A percentile compares a stretch with the other conserved stretches of the same genome.
Evolutionary conservation across 2,329 filamentous ascomycete genomes (phyloP).

Genomic region (Biscogniauxia marginata): DNA sequence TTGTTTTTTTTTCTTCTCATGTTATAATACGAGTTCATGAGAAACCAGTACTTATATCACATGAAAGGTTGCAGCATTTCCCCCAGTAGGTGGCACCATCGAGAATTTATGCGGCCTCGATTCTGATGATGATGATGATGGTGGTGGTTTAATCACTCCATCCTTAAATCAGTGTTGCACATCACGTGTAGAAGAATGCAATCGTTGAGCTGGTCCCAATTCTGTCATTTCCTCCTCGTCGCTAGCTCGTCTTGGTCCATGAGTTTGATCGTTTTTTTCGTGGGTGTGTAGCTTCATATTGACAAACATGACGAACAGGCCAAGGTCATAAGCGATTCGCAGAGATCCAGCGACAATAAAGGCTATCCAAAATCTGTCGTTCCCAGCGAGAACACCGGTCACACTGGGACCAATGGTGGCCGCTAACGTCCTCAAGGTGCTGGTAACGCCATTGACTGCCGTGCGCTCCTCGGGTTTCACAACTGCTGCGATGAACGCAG

Average conservation of each 20-base stretch:
- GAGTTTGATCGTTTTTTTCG: slow-evolving; percentile 28
- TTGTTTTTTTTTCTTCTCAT: too few relatives aligned
- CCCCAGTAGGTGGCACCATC: too few relatives aligned
- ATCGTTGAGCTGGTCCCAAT: not conserved
- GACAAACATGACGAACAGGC: slow-evolving; percentile 58
- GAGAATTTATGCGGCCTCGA: too few relatives aligned
- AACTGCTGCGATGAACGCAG: slow-evolving; percentile 66
- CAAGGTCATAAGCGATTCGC: slow-evolving; percentile 56
- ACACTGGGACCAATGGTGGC: slow-evolving; percentile 53
- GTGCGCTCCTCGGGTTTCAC: slow-evolving; percentile 65
- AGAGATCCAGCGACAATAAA: slow-evolving; percentile 56
- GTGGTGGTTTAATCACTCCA: not conserved
- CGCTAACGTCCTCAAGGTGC: slow-evolving; percentile 58
- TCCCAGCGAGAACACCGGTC: slow-evolving; percentile 55
- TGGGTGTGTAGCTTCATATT: slow-evolving; percentile 53
- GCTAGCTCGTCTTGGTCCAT: slow-evolving; percentile 2
- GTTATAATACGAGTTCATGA: too few relatives aligned
- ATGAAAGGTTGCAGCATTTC: too few relatives aligned
- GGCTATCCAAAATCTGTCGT: slow-evolving; percentile 58
- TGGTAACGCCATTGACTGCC: slow-evolving; percentile 68
- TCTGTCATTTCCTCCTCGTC: slow-evolving; percentile 18
- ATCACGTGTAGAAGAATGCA: not conserved
- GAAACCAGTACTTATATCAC: too few relatives aligned
- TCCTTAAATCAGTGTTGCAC: not conserved
- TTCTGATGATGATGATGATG: not conserved